phyloP scores from a whole-genome alignment of 2,329 filamentous ascomycete genomes.

The Cladosporium sp. region DNA sequence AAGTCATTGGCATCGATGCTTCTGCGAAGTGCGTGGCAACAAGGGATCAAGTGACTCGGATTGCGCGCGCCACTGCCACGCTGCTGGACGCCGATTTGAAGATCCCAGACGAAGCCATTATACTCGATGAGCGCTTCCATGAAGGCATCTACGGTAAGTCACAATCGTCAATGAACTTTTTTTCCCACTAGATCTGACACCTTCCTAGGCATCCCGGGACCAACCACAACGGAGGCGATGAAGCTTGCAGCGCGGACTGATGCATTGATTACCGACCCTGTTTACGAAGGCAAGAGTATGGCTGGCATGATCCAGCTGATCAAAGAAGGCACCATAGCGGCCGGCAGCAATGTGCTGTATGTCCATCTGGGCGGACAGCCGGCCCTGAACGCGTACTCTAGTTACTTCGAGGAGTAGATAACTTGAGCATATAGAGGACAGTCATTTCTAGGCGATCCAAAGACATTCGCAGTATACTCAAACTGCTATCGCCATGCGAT shows the following conservation, averaged over 20 bases:
- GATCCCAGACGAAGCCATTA: conserved; percentile 59
- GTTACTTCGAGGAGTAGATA: conserved; percentile 20
- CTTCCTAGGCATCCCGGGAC: conserved; percentile 52
- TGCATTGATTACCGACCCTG: conserved; percentile 70
- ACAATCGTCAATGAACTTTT: too few relatives aligned
- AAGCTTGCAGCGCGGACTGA: conserved; percentile 64
- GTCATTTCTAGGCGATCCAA: too few relatives aligned
- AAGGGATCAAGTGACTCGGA: conserved; percentile 61
- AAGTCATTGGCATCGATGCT: conserved; percentile 65
- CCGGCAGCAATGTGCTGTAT: conserved; percentile 63
- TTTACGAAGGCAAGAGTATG: conserved; percentile 73
- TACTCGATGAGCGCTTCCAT: conserved; percentile 63
- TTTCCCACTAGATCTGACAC: background rate
- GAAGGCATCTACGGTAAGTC: conserved; percentile 56
- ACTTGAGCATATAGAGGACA: too few relatives aligned
- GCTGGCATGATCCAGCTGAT: conserved; percentile 69
- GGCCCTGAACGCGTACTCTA: conserved; percentile 62
- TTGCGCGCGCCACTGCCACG: conserved; percentile 59
- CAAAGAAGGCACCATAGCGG: conserved; percentile 56
- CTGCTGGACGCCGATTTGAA: conserved; percentile 61
- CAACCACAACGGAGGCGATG: conserved; percentile 64
- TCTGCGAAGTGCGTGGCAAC: conserved; percentile 59
- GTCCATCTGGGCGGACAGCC: conserved; percentile 68
- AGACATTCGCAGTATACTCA: too few relatives aligned
- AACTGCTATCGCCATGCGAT: too few relatives aligned